Conservation (phyloP, 2,329 filamentous ascomycete species). For the Helminthosporium solani region DNA sequence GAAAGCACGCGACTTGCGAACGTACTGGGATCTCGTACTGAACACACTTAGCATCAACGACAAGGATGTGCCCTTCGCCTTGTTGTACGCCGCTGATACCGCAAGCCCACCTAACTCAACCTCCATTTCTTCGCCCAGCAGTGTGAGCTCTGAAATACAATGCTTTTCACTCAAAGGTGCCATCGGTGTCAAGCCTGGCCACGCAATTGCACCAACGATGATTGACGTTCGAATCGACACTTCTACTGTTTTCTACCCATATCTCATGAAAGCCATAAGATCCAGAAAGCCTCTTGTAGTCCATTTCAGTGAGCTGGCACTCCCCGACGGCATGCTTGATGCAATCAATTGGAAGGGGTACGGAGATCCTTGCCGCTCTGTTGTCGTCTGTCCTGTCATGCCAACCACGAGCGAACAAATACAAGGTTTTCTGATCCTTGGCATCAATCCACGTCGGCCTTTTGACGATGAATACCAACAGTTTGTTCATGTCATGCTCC, state of each 20-base stretch:
- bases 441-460: slow-evolving; percentile 41
- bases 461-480: slow-evolving; percentile 44
- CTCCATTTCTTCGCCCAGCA: slow-evolving; percentile 6
- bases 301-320: slow-evolving; percentile 24
- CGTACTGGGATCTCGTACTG: slow-evolving; percentile 69
- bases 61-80: slow-evolving; percentile 39
- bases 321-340: slow-evolving; percentile 31
- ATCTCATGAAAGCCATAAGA: slow-evolving; percentile 33
- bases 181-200: slow-evolving; percentile 18
- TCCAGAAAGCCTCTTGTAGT: slow-evolving; percentile 30
- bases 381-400: slow-evolving; percentile 40
- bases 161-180: slow-evolving; percentile 27
- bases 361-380: slow-evolving; percentile 35
- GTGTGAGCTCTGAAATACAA: slow-evolving; percentile 2
- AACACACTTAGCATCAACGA: slow-evolving; percentile 70
- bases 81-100: slow-evolving; percentile 27
- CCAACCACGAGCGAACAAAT: slow-evolving; percentile 37
- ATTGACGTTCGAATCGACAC: slow-evolving; percentile 24
- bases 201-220: slow-evolving; percentile 21
- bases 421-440: slow-evolving; percentile 44
- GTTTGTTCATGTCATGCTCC: slow-evolving; percentile 38
- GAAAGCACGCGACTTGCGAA: slow-evolving; percentile 64
- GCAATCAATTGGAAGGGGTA: slow-evolving; percentile 37
- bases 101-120: slow-evolving; percentile 7
- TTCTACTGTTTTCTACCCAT: slow-evolving; percentile 19